Conservation (phyloP, 805 yeast species). For the Monosporozyma aerobia region DNA sequence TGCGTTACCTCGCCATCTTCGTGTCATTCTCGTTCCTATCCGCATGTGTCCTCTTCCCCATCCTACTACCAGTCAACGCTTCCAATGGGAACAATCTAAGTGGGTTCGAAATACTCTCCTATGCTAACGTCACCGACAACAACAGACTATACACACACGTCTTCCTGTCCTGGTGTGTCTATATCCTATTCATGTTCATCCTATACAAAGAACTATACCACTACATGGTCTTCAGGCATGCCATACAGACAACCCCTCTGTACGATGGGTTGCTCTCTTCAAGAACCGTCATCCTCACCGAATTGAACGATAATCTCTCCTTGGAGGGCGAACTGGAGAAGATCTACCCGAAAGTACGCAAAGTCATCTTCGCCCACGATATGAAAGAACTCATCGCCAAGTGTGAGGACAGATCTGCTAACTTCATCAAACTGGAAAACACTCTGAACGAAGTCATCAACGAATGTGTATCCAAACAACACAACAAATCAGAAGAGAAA, state of each 20-base stretch:
- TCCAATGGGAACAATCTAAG: slow-evolving; percentile 46
- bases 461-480: slow-evolving; percentile 49
- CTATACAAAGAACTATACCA: slow-evolving; percentile 68
- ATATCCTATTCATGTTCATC: slow-evolving; percentile 54
- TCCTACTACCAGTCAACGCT: slow-evolving; percentile 66
- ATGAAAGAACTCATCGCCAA: slow-evolving; percentile 46
- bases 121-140: slow-evolving; percentile 52
- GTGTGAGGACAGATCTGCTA: slow-evolving; percentile 54
- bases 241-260: slow-evolving; percentile 61
- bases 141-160: slow-evolving; percentile 67
- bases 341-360: slow-evolving; percentile 55
- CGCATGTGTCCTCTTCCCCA: slow-evolving; percentile 52
- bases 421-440: slow-evolving; percentile 53
- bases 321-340: slow-evolving; percentile 43
- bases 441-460: slow-evolving; percentile 51
- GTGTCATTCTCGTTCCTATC: slow-evolving; percentile 44
- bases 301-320: slow-evolving; percentile 42
- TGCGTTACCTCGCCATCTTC: slow-evolving; percentile 54
- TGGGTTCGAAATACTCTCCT: slow-evolving; percentile 61
- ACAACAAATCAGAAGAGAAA: slow-evolving; percentile 48
- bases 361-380: slow-evolving; percentile 57
- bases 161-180: slow-evolving; percentile 65
- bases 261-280: slow-evolving; percentile 62
- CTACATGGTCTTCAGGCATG: slow-evolving; percentile 65
- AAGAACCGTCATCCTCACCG: slow-evolving; percentile 64